Percentiles rank a stretch among this genome's conserved stretches.
Evolutionary conservation across 2,329 filamentous ascomycete species (phyloP).

Genomic region (Fusarium piperis): DNA sequence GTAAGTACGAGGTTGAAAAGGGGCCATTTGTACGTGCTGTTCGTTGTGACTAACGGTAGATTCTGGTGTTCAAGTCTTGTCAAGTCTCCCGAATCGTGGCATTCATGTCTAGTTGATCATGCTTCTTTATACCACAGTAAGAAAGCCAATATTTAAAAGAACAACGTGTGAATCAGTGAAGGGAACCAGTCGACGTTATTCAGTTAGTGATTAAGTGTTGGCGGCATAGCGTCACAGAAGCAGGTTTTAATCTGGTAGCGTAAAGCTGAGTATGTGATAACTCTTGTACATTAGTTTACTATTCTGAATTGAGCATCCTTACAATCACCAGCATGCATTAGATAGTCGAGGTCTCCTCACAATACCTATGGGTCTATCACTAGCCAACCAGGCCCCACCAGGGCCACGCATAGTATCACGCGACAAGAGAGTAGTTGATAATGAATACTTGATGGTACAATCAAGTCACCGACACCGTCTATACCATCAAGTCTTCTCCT

Average conservation of each 20-base stretch:
- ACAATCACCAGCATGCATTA: not conserved
- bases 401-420: not conserved
- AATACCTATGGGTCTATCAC: not conserved
- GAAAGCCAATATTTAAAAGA: not conserved
- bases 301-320: not conserved
- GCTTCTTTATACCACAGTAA: not conserved
- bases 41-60: not conserved
- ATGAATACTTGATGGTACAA: not conserved
- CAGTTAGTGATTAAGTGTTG: not conserved
- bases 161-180: not conserved
- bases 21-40: not conserved
- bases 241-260: not conserved
- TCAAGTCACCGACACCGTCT: no score
- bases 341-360: not conserved
- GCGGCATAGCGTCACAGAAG: not conserved
- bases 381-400: not conserved
- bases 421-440: not conserved
- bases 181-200: not conserved
- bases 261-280: not conserved
- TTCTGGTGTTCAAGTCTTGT: not conserved
- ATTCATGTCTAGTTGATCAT: not conserved
- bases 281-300: not conserved
- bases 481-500: no score
- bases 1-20: not conserved
- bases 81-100: not conserved